phyloP scores from a whole-genome alignment of 2,329 filamentous ascomycete genomes.

The Drechslera avenae region DNA sequence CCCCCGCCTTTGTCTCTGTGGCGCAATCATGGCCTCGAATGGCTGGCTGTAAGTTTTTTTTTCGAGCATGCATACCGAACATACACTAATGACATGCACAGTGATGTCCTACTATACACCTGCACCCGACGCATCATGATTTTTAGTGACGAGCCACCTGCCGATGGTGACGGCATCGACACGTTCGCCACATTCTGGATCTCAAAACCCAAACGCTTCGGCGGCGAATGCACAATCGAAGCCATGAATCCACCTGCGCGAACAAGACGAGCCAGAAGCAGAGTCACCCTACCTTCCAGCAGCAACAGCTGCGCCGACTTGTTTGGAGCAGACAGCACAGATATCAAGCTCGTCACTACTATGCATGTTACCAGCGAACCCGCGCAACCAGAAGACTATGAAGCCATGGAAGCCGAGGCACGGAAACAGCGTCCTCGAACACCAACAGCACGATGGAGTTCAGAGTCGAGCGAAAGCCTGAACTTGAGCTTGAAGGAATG shows the following conservation, averaged over 20 bases:
- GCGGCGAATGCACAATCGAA: slow-evolving; percentile 54
- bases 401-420: slow-evolving; percentile 38
- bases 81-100: too few relatives aligned
- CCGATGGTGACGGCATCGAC: slow-evolving; percentile 44
- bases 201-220: slow-evolving; percentile 46
- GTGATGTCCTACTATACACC: slow-evolving; percentile 63
- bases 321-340: slow-evolving; percentile 24
- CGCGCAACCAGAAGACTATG: slow-evolving; percentile 39
- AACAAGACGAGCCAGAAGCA: slow-evolving; percentile 17
- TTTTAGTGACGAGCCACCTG: slow-evolving; percentile 54
- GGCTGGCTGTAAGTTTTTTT: slow-evolving; percentile 53
- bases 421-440: slow-evolving; percentile 32
- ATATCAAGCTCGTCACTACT: slow-evolving; percentile 46
- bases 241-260: slow-evolving; percentile 18
- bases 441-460: slow-evolving; percentile 41
- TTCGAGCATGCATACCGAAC: too few relatives aligned
- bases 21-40: slow-evolving; percentile 62
- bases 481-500: slow-evolving; percentile 20
- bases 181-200: slow-evolving; percentile 45
- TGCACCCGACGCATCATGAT: slow-evolving; percentile 62
- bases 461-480: slow-evolving; percentile 31
- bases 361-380: slow-evolving; percentile 43
- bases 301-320: slow-evolving; percentile 38
- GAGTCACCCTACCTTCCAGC: slow-evolving; percentile 22
- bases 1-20: slow-evolving; percentile 58